Percentiles rank a stretch among this genome's conserved stretches.
Conservation (phyloP, 495 filamentous ascomycete genomes). For the Penicillium taxi region DNA sequence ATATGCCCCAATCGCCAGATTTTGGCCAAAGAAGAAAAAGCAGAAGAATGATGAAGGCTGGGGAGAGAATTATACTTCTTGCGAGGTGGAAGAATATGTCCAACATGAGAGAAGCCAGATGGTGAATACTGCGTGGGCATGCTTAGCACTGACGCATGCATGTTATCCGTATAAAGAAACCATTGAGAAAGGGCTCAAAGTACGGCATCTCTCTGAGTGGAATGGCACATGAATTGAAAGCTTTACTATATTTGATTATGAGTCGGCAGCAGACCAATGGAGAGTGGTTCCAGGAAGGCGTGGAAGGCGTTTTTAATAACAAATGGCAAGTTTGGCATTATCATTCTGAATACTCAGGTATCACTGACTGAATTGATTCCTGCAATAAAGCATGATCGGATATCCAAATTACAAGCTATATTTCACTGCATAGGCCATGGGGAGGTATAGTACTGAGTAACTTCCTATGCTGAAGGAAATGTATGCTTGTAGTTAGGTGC, state of each 20-base stretch:
- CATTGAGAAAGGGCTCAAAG: not conserved
- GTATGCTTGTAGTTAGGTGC: too few species aligned
- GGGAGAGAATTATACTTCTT: not conserved
- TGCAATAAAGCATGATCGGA: too few species aligned
- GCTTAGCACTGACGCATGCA: constrained; percentile 1
- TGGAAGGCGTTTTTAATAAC: not conserved
- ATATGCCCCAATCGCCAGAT: too few species aligned
- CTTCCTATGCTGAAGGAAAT: too few species aligned
- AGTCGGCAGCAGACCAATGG: not conserved
- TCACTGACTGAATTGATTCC: too few species aligned
- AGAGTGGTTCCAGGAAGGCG: not conserved
- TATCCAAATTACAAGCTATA: too few species aligned
- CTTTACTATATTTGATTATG: not conserved
- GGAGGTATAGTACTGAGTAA: too few species aligned
- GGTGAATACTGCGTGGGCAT: not conserved
- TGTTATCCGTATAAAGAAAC: not conserved
- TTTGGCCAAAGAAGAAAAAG: too few species aligned
- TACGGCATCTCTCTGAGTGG: not conserved
- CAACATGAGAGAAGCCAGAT: not conserved
- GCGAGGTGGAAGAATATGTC: not conserved
- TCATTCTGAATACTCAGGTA: too few species aligned
- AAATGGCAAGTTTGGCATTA: not conserved
- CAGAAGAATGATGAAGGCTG: not conserved
- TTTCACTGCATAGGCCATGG: too few species aligned
- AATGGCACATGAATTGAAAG: not conserved